Evolutionary conservation across 179 eudicot species (phyloP).

Genomic region (Camellia oleifera): DNA sequence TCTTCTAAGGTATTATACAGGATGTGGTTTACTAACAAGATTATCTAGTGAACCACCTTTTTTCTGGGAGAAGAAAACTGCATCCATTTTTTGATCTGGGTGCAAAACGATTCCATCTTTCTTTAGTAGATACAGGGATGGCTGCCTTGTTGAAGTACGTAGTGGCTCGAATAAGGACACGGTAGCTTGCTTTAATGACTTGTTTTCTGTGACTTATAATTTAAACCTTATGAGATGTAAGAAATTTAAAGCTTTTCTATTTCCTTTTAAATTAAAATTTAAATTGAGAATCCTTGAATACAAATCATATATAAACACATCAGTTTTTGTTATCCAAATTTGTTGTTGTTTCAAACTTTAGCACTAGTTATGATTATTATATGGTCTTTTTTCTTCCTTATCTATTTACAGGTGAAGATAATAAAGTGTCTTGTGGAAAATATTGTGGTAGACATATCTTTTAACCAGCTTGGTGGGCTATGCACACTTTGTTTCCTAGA

Average conservation of each 20-base stretch:
- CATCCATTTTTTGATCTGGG: background rate
- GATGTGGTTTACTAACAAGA: background rate
- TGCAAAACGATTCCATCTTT: background rate
- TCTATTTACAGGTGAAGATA: conserved; percentile 69
- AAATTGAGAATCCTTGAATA: background rate
- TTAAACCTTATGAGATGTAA: background rate
- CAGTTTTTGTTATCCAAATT: background rate
- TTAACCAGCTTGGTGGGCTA: conserved; percentile 89
- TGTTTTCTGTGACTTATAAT: background rate
- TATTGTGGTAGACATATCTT: conserved; percentile 94
- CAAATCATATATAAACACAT: background rate
- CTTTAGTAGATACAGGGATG: too few relatives aligned
- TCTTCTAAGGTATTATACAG: background rate
- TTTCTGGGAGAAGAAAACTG: background rate
- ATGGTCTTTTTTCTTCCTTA: background rate
- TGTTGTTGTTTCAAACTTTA: background rate
- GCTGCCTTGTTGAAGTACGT: too few relatives aligned
- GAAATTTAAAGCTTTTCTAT: background rate
- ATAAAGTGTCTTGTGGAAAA: conserved; percentile 94
- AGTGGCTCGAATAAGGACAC: too few relatives aligned
- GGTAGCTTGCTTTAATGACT: too few relatives aligned
- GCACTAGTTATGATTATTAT: background rate
- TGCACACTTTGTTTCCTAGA: conserved; percentile 97
- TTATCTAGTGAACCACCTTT: background rate
- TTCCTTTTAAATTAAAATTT: background rate